Evolutionary conservation across 352 stramenopile species (phyloP), one percentile per base, ranked within the genome.

Genomic region (Phytopythium cucurbitacearum): DNA sequence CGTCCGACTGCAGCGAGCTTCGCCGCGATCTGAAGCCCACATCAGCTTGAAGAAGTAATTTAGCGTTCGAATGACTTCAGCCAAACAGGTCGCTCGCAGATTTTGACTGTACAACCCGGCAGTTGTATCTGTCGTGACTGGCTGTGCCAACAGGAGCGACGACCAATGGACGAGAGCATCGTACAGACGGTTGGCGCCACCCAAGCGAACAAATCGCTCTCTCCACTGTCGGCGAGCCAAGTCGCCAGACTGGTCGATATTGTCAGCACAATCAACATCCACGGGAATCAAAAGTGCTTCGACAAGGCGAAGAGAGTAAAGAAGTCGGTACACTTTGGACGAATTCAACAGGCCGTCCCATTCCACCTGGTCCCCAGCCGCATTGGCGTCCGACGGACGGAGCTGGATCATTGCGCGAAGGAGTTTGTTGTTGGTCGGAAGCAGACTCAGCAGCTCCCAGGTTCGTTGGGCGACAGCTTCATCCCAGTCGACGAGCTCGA

Each of bases 151-250:
- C 12, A 28, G 48, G 38, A 28, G 21, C 21, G 21, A 28, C 21
- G 21, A 28, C 67, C 66, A 79, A 12, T 59, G 49, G 5, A 79
- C 34, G 8, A 87, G 48, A 7, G 48, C 65, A 16, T 70, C 55
- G 42, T 74, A 74, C 10, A 94, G 41, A 57, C 89, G 67, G 5
- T 43, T 56, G 0, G 59, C 53, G 8, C 83, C 83, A 15, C 79
- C 80, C 8, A 91, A 57, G 7, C 80, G 77, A 13, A 89, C 66
- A 51, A 94, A 94, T 0, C 79, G 79, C 21, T 94, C 79, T 40
- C 79, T 76, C 83, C 83, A 94, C 42, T 91, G 79, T 15, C 83
- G 69, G 21, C 76, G 69, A 2, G 77, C 74, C 0, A 53, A 65
- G 53, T 89, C 41, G 5, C 16, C 34, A 7, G 51, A 51, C 3